A percentile compares a stretch with the other conserved stretches of the same genome.
Conservation (phyloP, 257 asterid genomes). For the Plantago ovata region DNA sequence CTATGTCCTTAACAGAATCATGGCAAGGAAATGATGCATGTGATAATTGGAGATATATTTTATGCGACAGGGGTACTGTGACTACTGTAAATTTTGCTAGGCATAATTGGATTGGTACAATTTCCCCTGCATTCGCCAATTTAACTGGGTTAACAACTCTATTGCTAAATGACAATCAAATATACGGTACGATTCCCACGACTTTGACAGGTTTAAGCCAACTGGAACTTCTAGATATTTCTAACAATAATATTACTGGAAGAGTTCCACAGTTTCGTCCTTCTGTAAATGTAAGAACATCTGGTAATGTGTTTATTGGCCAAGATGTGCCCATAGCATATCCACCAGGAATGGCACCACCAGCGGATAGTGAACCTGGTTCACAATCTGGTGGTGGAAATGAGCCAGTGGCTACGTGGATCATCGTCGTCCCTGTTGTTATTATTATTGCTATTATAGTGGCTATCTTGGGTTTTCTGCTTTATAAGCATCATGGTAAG, state of each 20-base stretch:
- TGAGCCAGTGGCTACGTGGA: conserved; percentile 24
- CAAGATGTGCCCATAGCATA: conserved; percentile 33
- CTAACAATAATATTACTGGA: conserved; percentile 83
- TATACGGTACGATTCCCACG: conserved; percentile 59
- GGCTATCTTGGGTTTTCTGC: conserved; percentile 15
- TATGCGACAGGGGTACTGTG: conserved; percentile 56
- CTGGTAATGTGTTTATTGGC: conserved; percentile 60
- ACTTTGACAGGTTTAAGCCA: conserved; percentile 40
- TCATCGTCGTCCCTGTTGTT: conserved; percentile 25
- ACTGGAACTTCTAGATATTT: conserved; percentile 56
- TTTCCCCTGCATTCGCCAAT: conserved; percentile 54
- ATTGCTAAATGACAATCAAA: conserved; percentile 47
- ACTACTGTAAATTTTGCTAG: conserved; percentile 46
- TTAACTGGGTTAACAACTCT: conserved; percentile 43
- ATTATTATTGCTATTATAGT: conserved; percentile 14
- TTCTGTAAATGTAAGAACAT: conserved; percentile 30
- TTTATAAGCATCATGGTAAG: conserved; percentile 28
- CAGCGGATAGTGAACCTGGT: neutral
- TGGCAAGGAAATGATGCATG: conserved; percentile 84
- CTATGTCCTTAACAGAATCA: conserved; percentile 45
- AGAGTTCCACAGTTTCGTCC: conserved; percentile 49
- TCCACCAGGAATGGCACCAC: conserved; percentile 23
- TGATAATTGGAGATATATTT: conserved; percentile 46
- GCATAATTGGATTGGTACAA: conserved; percentile 56
- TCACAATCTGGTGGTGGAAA: conserved; percentile 11